Evolutionary conservation across 441 rosid species (phyloP).

Genomic region (Pelargonium myrrhifolium): DNA sequence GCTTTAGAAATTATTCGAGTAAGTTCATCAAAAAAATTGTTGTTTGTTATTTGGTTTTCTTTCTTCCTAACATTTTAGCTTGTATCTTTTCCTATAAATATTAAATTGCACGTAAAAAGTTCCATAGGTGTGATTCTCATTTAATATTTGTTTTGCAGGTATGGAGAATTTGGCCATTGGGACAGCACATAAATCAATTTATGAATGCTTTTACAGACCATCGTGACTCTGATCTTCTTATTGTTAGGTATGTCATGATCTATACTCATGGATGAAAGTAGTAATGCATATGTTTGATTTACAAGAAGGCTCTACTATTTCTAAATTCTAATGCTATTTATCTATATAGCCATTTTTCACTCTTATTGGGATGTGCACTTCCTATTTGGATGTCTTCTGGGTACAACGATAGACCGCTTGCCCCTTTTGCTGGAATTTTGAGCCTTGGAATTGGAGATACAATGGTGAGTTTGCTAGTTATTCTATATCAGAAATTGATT

Average conservation of each 20-base stretch:
- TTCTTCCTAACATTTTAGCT: constrained; percentile 1
- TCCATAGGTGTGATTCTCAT: background rate
- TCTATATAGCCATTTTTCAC: constrained; percentile 76
- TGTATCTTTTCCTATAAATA: background rate
- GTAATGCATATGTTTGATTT: constrained; percentile 8
- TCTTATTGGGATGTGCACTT: constrained; percentile 89
- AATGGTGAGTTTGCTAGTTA: constrained; percentile 52
- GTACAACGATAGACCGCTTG: constrained; percentile 87
- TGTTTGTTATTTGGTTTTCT: constrained; percentile 1
- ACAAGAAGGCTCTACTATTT: constrained; percentile 4
- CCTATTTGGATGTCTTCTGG: constrained; percentile 98
- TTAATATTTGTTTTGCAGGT: constrained; percentile 35
- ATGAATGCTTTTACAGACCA: constrained; percentile 97
- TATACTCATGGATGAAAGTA: background rate
- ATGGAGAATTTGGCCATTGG: constrained; percentile 88
- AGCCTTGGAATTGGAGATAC: constrained; percentile 99
- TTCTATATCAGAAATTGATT: constrained; percentile 6
- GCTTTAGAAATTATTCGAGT: constrained; percentile 83
- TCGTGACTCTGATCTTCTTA: constrained; percentile 89
- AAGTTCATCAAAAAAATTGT: constrained; percentile 25
- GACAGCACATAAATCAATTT: constrained; percentile 66
- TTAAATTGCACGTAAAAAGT: background rate
- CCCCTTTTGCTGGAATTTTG: constrained; percentile 93
- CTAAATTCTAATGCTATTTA: constrained; percentile 6
- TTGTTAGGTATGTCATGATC: constrained; percentile 53